phyloP scores from a whole-genome alignment of 2,329 filamentous ascomycete genomes.

The Fusarium dimerum region DNA sequence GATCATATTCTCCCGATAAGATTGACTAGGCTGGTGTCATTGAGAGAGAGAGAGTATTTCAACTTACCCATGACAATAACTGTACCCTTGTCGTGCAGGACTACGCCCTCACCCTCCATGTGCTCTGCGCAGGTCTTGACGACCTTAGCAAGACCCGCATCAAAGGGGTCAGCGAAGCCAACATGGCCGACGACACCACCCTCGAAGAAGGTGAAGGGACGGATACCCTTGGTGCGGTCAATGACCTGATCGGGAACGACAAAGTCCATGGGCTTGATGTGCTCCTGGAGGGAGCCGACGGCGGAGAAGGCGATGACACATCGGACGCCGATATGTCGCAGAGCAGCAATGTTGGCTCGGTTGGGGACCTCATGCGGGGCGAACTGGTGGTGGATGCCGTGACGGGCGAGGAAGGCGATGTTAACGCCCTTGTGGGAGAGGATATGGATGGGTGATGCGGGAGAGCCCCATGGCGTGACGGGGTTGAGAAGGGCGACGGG shows the following conservation, averaged over 20 bases:
- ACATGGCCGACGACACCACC: conserved; percentile 90
- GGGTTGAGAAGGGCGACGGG: conserved; percentile 78
- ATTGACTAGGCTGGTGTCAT: not conserved
- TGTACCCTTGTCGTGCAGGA: conserved; percentile 80
- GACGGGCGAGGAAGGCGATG: conserved; percentile 91
- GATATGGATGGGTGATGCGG: conserved; percentile 77
- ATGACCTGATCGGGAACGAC: conserved; percentile 96
- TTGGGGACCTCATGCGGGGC: conserved; percentile 94
- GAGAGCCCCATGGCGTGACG: conserved; percentile 84
- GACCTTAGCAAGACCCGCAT: conserved; percentile 72
- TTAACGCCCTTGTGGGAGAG: conserved; percentile 81
- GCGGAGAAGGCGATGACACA: conserved; percentile 93
- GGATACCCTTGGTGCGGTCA: conserved; percentile 92
- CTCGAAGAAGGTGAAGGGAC: conserved; percentile 96
- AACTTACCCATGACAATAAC: conserved; percentile 83
- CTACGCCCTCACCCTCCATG: conserved; percentile 81
- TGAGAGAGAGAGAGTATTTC: not conserved
- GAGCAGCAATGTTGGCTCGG: conserved; percentile 96
- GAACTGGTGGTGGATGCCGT: conserved; percentile 84
- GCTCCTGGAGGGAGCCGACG: conserved; percentile 87
- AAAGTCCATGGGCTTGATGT: conserved; percentile 95
- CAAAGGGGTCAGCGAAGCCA: conserved; percentile 94
- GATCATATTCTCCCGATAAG: conserved; percentile 9
- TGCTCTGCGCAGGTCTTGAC: conserved; percentile 74
- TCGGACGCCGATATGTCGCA: conserved; percentile 85